phyloP scores from a whole-genome alignment of 345 rosid genomes.

The Adansonia digitata region DNA sequence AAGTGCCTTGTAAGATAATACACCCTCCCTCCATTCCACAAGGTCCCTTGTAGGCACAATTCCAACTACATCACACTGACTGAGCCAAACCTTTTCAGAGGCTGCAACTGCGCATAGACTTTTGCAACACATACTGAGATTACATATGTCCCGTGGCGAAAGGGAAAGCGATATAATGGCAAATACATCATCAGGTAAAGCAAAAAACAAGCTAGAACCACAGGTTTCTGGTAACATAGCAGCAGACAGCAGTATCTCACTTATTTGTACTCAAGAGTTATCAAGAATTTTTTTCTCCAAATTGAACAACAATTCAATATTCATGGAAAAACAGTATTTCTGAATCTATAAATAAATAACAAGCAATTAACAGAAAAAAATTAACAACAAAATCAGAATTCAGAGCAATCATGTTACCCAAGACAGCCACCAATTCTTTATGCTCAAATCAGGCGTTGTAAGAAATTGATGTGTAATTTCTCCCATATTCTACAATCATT shows the following conservation, averaged over 20 bases:
- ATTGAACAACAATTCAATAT: slow-evolving; percentile 4
- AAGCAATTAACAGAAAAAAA: no score
- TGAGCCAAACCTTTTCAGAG: slow-evolving; percentile 64
- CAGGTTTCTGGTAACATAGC: slow-evolving; percentile 38
- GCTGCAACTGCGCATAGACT: slow-evolving; percentile 38
- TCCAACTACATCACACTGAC: slow-evolving; percentile 59
- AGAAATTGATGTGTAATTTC: neutral
- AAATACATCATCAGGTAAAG: slow-evolving; percentile 69
- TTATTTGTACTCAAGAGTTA: neutral
- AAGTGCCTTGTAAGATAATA: slow-evolving; percentile 53
- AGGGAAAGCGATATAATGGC: slow-evolving; percentile 47
- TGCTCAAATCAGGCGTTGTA: neutral
- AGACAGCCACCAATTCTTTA: neutral
- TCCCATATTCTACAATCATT: neutral
- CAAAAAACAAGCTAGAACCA: slow-evolving; percentile 48
- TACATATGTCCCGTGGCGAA: slow-evolving; percentile 52
- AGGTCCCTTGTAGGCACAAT: slow-evolving; percentile 47
- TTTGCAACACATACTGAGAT: slow-evolving; percentile 58
- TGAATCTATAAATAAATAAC: neutral
- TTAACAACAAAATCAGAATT: neutral
- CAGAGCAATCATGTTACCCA: neutral
- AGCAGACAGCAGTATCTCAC: slow-evolving; percentile 6
- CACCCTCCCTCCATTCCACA: slow-evolving; percentile 60
- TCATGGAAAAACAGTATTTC: neutral
- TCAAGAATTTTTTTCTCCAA: neutral